phyloP scores from a whole-genome alignment of 106 monocot species.

The Dioscorea zingiberensis region DNA sequence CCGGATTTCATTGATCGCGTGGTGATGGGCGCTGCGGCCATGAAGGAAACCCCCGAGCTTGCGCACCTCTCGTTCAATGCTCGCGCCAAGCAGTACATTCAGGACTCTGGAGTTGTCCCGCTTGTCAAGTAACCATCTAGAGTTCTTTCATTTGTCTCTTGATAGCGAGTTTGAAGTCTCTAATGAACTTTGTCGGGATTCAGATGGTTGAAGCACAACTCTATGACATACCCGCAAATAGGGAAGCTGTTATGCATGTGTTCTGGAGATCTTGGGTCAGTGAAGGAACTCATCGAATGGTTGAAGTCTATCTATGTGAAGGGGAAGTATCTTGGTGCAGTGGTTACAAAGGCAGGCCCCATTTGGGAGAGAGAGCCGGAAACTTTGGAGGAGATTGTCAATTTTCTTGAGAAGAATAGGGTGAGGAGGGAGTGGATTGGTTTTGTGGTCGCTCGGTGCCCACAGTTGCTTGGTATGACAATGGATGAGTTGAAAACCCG shows the following conservation, averaged over 20 bases:
- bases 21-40: slow-evolving; percentile 69
- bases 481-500: slow-evolving; percentile 59
- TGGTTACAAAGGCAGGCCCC: slow-evolving; percentile 56
- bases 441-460: slow-evolving; percentile 74
- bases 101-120: slow-evolving; percentile 63
- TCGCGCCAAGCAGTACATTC: slow-evolving; percentile 55
- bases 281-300: slow-evolving; percentile 62
- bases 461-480: slow-evolving; percentile 55
- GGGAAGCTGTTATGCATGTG: slow-evolving; percentile 76
- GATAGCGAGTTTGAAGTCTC: not conserved
- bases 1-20: slow-evolving; percentile 59
- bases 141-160: not conserved
- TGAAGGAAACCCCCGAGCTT: slow-evolving; percentile 57
- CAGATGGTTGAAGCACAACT: slow-evolving; percentile 99
- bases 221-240: slow-evolving; percentile 81
- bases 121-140: slow-evolving; percentile 40
- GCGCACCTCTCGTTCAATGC: slow-evolving; percentile 75
- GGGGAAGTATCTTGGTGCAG: slow-evolving; percentile 63
- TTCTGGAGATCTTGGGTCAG: slow-evolving; percentile 39
- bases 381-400: slow-evolving; percentile 48
- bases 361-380: slow-evolving; percentile 41
- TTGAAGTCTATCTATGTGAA: slow-evolving; percentile 87
- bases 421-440: slow-evolving; percentile 88
- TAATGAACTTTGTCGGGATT: not conserved
- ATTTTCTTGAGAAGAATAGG: slow-evolving; percentile 55